phyloP scores from a whole-genome alignment of 352 stramenopile species.

The Globisporangium apiculatum region DNA sequence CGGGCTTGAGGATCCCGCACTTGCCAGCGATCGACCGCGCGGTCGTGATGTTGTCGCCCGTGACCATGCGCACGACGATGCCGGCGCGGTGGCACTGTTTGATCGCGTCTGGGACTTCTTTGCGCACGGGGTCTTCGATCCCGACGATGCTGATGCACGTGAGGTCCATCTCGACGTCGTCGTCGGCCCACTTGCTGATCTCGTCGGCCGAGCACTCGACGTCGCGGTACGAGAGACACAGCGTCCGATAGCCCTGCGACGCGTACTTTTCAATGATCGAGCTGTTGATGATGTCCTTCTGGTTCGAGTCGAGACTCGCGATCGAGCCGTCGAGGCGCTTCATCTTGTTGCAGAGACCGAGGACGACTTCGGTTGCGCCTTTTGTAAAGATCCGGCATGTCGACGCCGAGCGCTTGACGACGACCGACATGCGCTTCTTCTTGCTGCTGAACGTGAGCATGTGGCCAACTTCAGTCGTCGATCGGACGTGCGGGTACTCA shows the following conservation, averaged over 20 bases:
- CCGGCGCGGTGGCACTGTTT: constrained; percentile 90
- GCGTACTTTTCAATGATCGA: constrained; percentile 77
- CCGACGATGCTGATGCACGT: constrained; percentile 87
- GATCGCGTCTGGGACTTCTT: constrained; percentile 92
- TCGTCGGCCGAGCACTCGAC: constrained; percentile 52
- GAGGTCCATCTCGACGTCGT: constrained; percentile 84
- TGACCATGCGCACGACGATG: constrained; percentile 98
- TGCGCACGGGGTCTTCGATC: constrained; percentile 92
- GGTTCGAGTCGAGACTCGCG: constrained; percentile 30
- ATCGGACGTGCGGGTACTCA: constrained; percentile 46
- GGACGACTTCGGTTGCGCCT: constrained; percentile 64
- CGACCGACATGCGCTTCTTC: constrained; percentile 81
- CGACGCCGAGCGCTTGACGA: constrained; percentile 34
- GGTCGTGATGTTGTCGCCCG: constrained; percentile 97
- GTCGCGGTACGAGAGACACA: constrained; percentile 84
- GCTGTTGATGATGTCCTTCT: constrained; percentile 58
- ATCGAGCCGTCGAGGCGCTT: constrained; percentile 59
- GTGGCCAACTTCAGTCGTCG: constrained; percentile 45
- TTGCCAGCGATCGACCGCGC: constrained; percentile 69
- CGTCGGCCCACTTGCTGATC: constrained; percentile 61
- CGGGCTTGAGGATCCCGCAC: constrained; percentile 55
- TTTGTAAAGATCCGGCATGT: constrained; percentile 75
- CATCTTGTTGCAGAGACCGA: constrained; percentile 65
- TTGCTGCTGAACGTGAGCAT: constrained; percentile 83
- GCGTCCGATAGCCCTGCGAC: constrained; percentile 72